Conservation (phyloP, 108 stramenopile species). For the Conticribra guillardii region DNA sequence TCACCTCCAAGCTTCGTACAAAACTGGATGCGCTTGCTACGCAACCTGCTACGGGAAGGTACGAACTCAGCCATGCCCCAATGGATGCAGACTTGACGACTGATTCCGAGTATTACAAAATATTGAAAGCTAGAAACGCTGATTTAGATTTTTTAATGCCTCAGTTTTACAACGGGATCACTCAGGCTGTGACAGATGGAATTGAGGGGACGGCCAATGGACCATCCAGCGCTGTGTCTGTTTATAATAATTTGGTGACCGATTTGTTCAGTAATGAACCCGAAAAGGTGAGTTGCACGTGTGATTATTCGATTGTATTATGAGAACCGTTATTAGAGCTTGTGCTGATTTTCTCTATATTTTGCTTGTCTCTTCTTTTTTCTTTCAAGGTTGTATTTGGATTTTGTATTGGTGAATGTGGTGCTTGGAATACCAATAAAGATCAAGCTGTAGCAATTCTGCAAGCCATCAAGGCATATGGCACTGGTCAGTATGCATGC, state of each 20-base stretch:
- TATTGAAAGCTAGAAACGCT: slow-evolving; percentile 26
- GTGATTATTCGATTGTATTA: not conserved
- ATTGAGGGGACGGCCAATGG: slow-evolving; percentile 28
- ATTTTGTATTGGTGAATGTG: slow-evolving; percentile 60
- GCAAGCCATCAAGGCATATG: slow-evolving; percentile 27
- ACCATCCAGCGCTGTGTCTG: slow-evolving; percentile 9
- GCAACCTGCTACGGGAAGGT: slow-evolving; percentile 32
- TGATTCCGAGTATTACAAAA: slow-evolving; percentile 30
- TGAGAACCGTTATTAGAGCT: not conserved
- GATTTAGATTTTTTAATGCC: slow-evolving; percentile 62
- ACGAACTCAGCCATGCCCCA: slow-evolving; percentile 53
- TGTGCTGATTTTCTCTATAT: not conserved
- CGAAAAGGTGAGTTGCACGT: slow-evolving; percentile 11
- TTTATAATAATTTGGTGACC: slow-evolving; percentile 34
- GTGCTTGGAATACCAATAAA: slow-evolving; percentile 42
- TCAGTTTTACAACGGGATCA: slow-evolving; percentile 65
- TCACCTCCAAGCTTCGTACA: slow-evolving; percentile 39
- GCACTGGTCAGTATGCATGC: slow-evolving; percentile 34
- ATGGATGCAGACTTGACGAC: slow-evolving; percentile 54
- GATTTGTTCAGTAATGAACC: slow-evolving; percentile 17
- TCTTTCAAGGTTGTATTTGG: slow-evolving; percentile 52
- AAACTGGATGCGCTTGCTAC: slow-evolving; percentile 44
- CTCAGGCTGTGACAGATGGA: slow-evolving; percentile 53
- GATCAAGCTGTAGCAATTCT: slow-evolving; percentile 50
- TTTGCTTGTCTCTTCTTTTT: not conserved